Base-by-base conservation (phyloP, 2,329 filamentous ascomycete genomes). In the Ceratocystis albifundus region DNA sequence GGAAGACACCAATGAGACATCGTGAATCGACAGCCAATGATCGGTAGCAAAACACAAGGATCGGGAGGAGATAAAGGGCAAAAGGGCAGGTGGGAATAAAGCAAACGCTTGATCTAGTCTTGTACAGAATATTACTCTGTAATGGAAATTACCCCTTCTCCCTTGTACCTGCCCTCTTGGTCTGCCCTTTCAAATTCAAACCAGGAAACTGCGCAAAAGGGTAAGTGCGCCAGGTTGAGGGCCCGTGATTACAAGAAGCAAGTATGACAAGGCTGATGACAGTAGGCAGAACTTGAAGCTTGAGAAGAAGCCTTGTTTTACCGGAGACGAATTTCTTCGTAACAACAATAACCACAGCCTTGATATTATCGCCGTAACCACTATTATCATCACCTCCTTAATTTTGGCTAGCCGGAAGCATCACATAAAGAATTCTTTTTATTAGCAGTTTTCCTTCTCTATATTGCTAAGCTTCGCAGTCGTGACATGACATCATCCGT, bases 401-500 rank as follows among this genome's bases (percentile, higher is more conserved):
- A 53, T 20, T 53, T 53, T 53, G 48, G n/a, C n/a, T 53, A n/a
- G 36, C 36, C 36, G 36, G 36, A n/a, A 53, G 8, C 48, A 53
- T 53, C 48, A 53, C 28, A 53, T 53, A 22, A 15, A 53, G 10
- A 53, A 28, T 53, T 25, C 55, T 59, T 59, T 59, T 59, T 32
- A 53, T 36, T 28, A 5, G 8, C 48, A n/a, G 59, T 46, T 63
- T 50, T 45, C 32, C 25, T 50, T 15, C 22, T 3, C 50, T 53
- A 32, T 36, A 45, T 53, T 45, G 62, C 36, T 22, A 15, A 25
- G 30, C 41, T 28, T 10, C 46, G 22, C 22, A 25, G 61, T 64
- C 15, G 50, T 44, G 53, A 46, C 41, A 67, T 67, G 64, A 68
- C 44, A 68, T 68, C 57, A 65, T 68, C 32, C 4, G 7, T 57